Percentiles rank a stretch among this genome's conserved stretches.
Conservation (phyloP, 2,329 filamentous ascomycete genomes). For the Tricladium varicosporioides region DNA sequence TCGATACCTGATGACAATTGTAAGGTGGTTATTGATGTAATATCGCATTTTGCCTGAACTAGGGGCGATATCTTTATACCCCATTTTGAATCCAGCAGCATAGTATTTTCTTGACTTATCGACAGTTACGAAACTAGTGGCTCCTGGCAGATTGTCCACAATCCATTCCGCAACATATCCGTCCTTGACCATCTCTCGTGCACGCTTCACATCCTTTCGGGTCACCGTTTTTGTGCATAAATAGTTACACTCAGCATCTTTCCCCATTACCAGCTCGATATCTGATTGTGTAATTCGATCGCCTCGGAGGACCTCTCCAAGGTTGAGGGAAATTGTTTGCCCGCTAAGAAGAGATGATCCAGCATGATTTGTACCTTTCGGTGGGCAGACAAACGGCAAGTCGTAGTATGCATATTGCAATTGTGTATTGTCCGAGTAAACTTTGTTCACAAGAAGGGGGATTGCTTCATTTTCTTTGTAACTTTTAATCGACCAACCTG, state of each 20-base stretch:
- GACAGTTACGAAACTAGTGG: constrained; percentile 83
- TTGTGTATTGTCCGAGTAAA: constrained; percentile 85
- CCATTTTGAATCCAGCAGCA: constrained; percentile 84
- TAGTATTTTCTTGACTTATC: constrained; percentile 87
- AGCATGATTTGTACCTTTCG: constrained; percentile 63
- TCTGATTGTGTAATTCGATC: constrained; percentile 84
- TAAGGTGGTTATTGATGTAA: constrained; percentile 86
- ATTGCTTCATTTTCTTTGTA: constrained; percentile 75
- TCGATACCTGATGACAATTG: constrained; percentile 77
- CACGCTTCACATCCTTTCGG: constrained; percentile 62
- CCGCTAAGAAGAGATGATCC: constrained; percentile 71
- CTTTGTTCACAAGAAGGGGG: constrained; percentile 86
- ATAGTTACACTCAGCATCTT: constrained; percentile 69
- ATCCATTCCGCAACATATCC: constrained; percentile 93
- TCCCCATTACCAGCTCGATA: constrained; percentile 75
- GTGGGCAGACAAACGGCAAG: constrained; percentile 82
- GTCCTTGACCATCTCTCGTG: constrained; percentile 69
- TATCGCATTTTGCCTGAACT: constrained; percentile 60
- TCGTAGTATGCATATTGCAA: constrained; percentile 91
- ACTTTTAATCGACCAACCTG: constrained; percentile 80
- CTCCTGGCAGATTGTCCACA: constrained; percentile 85
- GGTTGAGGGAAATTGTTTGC: constrained; percentile 75
- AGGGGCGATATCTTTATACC: constrained; percentile 66
- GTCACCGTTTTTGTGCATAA: constrained; percentile 70
- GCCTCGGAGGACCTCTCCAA: constrained; percentile 83